These are phyloP conservation scores for Nannochloropsis gaditana DNA, from an alignment of 108 stramenopile genomes.

Conservation along the genomic window DNA sequence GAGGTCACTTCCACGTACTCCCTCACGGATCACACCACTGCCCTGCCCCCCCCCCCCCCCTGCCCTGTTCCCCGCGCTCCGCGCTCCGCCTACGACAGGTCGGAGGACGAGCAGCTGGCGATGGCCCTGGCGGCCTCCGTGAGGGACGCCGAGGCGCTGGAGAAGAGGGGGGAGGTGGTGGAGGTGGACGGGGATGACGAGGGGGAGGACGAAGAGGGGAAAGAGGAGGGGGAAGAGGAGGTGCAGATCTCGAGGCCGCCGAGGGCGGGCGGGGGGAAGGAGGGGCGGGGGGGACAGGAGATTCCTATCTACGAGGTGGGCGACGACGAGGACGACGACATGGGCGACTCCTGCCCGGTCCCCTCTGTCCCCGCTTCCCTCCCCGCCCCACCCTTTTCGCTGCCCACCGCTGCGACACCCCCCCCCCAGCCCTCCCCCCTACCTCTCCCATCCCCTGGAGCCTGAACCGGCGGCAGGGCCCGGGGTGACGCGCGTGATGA, in stretches of 20 bases:
- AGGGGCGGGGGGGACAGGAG: background rate
- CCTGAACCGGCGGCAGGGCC: background rate
- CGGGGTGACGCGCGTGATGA: background rate
- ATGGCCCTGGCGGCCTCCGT: background rate
- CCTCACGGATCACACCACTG: background rate
- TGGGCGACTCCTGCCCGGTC: background rate
- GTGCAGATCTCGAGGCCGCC: background rate
- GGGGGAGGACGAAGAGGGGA: background rate
- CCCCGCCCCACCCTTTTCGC: background rate
- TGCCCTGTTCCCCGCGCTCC: background rate
- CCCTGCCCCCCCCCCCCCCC: background rate
- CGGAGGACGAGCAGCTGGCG: slow-evolving; percentile 5
- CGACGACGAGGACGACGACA: background rate
- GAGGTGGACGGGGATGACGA: background rate
- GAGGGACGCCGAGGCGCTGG: background rate
- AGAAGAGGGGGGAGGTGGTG: background rate
- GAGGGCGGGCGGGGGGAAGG: background rate
- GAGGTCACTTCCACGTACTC: background rate
- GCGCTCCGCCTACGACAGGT: background rate
- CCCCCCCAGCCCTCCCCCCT: background rate
- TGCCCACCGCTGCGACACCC: background rate
- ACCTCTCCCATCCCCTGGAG: background rate
- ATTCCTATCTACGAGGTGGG: background rate
- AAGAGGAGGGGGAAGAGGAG: background rate
- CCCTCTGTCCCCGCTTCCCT: background rate